Conservation (phyloP, 2,329 filamentous ascomycete genomes). For the Alternaria triticimaculans region DNA sequence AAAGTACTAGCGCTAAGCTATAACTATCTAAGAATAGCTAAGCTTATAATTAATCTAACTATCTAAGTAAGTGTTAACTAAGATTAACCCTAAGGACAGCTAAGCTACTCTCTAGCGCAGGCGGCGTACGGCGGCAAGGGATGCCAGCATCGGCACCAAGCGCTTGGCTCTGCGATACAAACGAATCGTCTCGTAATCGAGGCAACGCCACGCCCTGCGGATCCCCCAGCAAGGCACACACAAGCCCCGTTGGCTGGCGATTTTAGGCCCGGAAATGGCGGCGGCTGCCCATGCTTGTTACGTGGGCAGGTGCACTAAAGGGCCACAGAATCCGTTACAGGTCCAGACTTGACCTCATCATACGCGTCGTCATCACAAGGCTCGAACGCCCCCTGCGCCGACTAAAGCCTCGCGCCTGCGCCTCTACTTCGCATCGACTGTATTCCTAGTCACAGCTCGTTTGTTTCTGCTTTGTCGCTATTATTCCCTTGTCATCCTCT, state of each 20-base stretch:
- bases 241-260: conserved; percentile 4
- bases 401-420: conserved; percentile 3
- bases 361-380: conserved; percentile 21
- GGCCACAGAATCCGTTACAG: conserved; percentile 9
- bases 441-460: conserved; percentile 1
- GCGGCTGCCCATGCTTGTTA: conserved; percentile 11
- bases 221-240: not conserved
- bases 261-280: not conserved
- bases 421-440: not conserved
- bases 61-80: too few species aligned
- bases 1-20: too few species aligned
- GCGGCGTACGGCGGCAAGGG: not conserved
- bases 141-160: not conserved
- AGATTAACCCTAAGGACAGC: too few species aligned
- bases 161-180: conserved; percentile 4
- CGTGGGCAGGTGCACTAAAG: conserved; percentile 14
- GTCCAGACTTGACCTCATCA: conserved; percentile 18
- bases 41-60: too few species aligned
- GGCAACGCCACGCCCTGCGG: conserved; percentile 13
- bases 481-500: conserved; percentile 3
- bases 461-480: not conserved
- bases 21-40: too few species aligned
- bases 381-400: conserved; percentile 9
- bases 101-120: not conserved
- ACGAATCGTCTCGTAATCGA: conserved; percentile 7